These are phyloP conservation scores for Tolypocladium tropicale DNA, from an alignment of 2,329 filamentous ascomycete genomes.

Conservation along the genomic window DNA sequence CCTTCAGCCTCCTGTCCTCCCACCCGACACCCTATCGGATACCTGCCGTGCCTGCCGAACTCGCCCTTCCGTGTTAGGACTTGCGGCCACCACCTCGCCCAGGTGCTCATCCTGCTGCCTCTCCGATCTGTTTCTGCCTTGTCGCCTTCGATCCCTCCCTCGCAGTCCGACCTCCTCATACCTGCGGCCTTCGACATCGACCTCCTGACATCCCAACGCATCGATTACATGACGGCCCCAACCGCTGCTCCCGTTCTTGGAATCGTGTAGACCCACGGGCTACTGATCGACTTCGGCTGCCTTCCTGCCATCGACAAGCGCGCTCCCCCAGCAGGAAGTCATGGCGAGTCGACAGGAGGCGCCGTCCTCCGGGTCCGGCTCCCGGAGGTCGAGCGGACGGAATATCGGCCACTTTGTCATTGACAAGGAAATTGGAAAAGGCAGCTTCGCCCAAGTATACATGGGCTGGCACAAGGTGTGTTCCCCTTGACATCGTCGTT, in stretches of 20 bases:
- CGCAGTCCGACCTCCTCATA: neutral
- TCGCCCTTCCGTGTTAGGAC: constrained; percentile 9
- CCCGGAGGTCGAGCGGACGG: constrained; percentile 22
- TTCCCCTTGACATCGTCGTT: neutral
- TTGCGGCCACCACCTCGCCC: constrained; percentile 8
- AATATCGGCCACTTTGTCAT: constrained; percentile 67
- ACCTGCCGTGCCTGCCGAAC: constrained; percentile 13
- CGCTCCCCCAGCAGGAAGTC: constrained; percentile 18
- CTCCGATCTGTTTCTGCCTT: constrained; percentile 9
- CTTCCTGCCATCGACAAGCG: constrained; percentile 22
- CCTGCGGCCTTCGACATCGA: neutral
- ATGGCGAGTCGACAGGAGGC: constrained; percentile 29
- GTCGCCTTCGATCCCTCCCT: constrained; percentile 1
- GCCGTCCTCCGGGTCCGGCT: constrained; percentile 24
- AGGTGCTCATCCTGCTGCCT: constrained; percentile 5
- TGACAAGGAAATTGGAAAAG: constrained; percentile 86
- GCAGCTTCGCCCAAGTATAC: constrained; percentile 95
- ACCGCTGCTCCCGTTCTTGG: constrained; percentile 22
- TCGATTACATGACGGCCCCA: constrained; percentile 31
- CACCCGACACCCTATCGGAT: constrained; percentile 19
- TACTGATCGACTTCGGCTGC: constrained; percentile 15
- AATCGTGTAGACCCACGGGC: constrained; percentile 26
- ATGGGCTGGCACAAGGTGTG: constrained; percentile 70
- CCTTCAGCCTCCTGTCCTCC: constrained; percentile 12
- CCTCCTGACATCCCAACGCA: constrained; percentile 1